These are phyloP conservation scores for Naganishia liquefaciens DNA, from an alignment of 1,284 basidiomycete species.

Conservation along the genomic window DNA sequence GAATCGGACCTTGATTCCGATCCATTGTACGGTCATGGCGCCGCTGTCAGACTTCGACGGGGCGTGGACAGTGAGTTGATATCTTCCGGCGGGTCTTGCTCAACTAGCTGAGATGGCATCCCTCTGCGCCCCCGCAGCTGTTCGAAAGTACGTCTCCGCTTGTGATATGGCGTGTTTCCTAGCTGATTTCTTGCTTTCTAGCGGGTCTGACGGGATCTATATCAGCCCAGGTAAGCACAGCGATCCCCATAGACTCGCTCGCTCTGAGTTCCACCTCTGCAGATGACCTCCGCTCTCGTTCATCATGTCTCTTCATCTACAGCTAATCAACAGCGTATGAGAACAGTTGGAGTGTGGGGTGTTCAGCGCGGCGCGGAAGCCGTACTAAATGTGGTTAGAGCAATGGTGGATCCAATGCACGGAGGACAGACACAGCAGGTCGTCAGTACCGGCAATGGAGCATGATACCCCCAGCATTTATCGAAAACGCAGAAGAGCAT, in stretches of 20 bases:
- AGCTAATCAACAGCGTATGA: constrained; percentile 81
- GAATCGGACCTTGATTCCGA: constrained; percentile 86
- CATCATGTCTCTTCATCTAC: constrained; percentile 80
- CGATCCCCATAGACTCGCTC: neutral
- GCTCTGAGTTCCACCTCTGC: constrained; percentile 29
- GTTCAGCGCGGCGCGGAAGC: constrained; percentile 71
- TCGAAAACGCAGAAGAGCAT: too few species aligned
- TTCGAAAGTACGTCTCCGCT: constrained; percentile 50
- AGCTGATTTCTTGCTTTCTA: constrained; percentile 21
- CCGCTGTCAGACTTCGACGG: constrained; percentile 58
- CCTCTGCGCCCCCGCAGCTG: constrained; percentile 33
- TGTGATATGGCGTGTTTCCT: too few species aligned
- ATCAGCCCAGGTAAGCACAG: constrained; percentile 48
- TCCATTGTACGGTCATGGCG: constrained; percentile 80
- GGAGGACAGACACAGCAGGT: constrained; percentile 29
- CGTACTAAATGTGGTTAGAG: constrained; percentile 63
- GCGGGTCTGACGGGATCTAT: constrained; percentile 44
- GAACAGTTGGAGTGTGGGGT: constrained; percentile 80
- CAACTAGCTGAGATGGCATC: constrained; percentile 4
- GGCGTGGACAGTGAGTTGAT: constrained; percentile 54
- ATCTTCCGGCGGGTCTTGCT: neutral
- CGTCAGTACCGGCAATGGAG: constrained; percentile 1
- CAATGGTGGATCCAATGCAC: constrained; percentile 57
- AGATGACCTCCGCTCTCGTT: constrained; percentile 86
- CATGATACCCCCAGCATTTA: too few species aligned